Evolutionary conservation across 2,329 filamentous ascomycete genomes (phyloP).

Genomic region (Diaporthe aspalathi): DNA sequence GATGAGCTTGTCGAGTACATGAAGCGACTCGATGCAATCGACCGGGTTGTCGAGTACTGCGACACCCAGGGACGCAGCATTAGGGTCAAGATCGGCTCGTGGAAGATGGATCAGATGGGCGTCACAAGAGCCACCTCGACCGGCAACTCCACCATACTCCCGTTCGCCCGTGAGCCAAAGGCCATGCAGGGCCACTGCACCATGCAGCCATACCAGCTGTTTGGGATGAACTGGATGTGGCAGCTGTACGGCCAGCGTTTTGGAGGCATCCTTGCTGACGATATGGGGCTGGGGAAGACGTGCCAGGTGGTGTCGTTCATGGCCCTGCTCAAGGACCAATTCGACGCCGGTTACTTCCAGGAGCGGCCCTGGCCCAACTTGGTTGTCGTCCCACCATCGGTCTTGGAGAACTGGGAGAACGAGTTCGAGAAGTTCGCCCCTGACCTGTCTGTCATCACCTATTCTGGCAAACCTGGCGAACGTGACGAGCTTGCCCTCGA

Average conservation of each 20-base stretch:
- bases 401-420: slow-evolving; percentile 93
- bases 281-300: slow-evolving; percentile 97
- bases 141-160: slow-evolving; percentile 52
- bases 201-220: slow-evolving; percentile 94
- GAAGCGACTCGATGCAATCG: slow-evolving; percentile 83
- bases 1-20: slow-evolving; percentile 76
- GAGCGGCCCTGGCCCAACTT: slow-evolving; percentile 75
- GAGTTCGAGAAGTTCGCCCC: slow-evolving; percentile 93
- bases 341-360: slow-evolving; percentile 47
- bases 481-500: slow-evolving; percentile 75
- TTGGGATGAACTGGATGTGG: slow-evolving; percentile 94
- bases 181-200: slow-evolving; percentile 80
- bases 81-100: slow-evolving; percentile 58
- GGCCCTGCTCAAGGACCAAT: slow-evolving; percentile 80
- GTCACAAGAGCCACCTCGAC: slow-evolving; percentile 48
- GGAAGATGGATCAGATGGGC: slow-evolving; percentile 63
- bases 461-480: slow-evolving; percentile 73
- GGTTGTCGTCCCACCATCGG: slow-evolving; percentile 91
- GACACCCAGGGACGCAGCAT: slow-evolving; percentile 74
- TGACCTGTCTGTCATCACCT: slow-evolving; percentile 77
- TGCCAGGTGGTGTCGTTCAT: slow-evolving; percentile 96
- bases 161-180: slow-evolving; percentile 72
- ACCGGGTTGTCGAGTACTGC: slow-evolving; percentile 82
- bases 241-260: slow-evolving; percentile 83
- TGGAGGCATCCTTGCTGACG: slow-evolving; percentile 93